These are phyloP conservation scores for Vaccinium darrowii DNA, from an alignment of 148 eudicot species.

Conservation along the genomic window DNA sequence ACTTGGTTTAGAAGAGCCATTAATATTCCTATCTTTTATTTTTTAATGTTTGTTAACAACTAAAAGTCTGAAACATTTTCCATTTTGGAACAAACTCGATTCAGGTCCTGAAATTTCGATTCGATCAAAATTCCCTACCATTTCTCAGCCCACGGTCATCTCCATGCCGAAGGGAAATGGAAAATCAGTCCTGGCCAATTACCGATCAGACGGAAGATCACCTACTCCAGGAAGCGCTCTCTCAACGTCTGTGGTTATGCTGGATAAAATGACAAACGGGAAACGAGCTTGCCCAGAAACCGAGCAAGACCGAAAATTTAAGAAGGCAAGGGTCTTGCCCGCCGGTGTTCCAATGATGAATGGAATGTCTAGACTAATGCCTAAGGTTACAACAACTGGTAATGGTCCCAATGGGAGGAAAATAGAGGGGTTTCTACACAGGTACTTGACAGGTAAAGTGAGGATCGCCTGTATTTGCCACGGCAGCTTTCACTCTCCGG, in stretches of 20 bases:
- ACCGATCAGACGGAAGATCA: background rate
- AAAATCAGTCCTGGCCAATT: background rate
- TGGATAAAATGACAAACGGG: background rate
- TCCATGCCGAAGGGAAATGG: background rate
- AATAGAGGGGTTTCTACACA: slow-evolving; percentile 13
- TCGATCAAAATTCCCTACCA: background rate
- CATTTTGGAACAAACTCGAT: background rate
- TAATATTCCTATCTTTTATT: too few relatives aligned
- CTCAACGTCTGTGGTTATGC: background rate
- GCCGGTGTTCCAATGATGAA: background rate
- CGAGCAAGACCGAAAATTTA: background rate
- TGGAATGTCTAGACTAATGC: background rate
- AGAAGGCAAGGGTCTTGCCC: background rate
- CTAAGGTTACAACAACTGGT: background rate
- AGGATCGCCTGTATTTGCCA: slow-evolving; percentile 4
- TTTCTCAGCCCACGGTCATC: background rate
- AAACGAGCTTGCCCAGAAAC: background rate
- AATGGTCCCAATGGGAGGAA: slow-evolving; percentile 12
- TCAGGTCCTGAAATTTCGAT: background rate
- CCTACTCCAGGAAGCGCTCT: background rate
- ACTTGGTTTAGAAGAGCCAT: too few relatives aligned
- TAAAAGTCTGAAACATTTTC: too few relatives aligned
- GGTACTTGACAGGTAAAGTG: slow-evolving; percentile 6
- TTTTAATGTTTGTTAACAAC: too few relatives aligned
- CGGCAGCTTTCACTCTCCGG: slow-evolving; percentile 3